These are phyloP conservation scores for Metschnikowia continentalis DNA, from an alignment of 805 yeast genomes.

Conservation along the genomic window DNA sequence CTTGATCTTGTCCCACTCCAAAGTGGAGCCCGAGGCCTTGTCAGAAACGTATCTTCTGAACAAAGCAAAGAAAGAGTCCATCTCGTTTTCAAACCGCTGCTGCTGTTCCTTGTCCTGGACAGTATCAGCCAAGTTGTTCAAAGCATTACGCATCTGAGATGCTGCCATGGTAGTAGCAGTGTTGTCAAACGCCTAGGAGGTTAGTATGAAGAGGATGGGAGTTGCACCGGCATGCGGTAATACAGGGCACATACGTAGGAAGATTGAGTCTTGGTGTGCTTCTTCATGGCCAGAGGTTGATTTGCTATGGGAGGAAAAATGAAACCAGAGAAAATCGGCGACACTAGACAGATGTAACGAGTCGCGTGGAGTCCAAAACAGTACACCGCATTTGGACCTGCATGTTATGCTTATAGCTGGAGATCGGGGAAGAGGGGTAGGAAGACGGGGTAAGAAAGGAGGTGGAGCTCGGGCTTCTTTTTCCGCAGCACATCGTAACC, in stretches of 20 bases:
- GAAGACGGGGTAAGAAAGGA: background rate
- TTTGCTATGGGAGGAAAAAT: background rate
- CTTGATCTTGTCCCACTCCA: conserved; percentile 94
- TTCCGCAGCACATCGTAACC: background rate
- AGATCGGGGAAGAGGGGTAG: conserved; percentile 1
- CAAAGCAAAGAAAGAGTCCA: conserved; percentile 91
- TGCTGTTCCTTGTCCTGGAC: conserved; percentile 50
- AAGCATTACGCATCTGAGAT: conserved; percentile 94
- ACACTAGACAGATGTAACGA: background rate
- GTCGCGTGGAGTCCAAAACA: conserved; percentile 1
- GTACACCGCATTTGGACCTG: conserved; percentile 1
- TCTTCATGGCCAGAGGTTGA: conserved; percentile 29
- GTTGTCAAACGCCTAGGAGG: conserved; percentile 79
- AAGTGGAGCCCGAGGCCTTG: conserved; percentile 76
- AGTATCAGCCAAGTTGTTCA: conserved; percentile 85
- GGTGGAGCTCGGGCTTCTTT: background rate
- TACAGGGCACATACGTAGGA: conserved; percentile 51
- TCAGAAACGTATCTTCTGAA: conserved; percentile 90
- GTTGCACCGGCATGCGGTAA: background rate
- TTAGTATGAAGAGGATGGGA: conserved; percentile 4
- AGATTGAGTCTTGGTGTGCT: conserved; percentile 67
- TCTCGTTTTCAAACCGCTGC: conserved; percentile 73
- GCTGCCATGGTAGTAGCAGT: conserved; percentile 95
- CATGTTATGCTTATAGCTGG: background rate
- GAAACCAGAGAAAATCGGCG: background rate